Percentiles rank a stretch among this genome's conserved stretches.
Evolutionary conservation across 495 filamentous ascomycete species (phyloP).

Genomic region (Aspergillus sclerotiicarbonarius): DNA sequence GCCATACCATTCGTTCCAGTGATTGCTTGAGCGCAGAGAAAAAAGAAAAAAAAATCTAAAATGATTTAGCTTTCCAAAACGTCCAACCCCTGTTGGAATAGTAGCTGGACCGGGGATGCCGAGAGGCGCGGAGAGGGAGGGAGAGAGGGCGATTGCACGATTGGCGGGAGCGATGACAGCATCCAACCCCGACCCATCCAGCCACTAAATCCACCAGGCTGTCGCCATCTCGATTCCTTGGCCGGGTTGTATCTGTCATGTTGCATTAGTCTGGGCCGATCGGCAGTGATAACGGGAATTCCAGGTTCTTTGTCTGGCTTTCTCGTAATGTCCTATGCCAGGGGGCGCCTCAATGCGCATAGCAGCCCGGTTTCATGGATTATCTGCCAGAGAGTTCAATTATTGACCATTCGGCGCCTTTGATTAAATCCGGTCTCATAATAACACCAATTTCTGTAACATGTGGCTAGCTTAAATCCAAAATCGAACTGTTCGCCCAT

Average conservation of each 20-base stretch:
- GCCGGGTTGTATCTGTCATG: background rate
- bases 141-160: conserved; percentile 1
- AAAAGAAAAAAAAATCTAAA: background rate
- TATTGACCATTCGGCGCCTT: no score
- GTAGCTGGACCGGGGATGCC: background rate
- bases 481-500: no score
- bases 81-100: no score
- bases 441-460: no score
- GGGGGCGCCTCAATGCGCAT: background rate
- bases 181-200: background rate
- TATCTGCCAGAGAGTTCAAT: no score
- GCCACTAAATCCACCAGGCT: background rate
- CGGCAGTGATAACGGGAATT: background rate
- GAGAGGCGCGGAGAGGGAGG: background rate
- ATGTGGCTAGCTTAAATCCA: no score
- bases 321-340: background rate
- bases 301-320: background rate
- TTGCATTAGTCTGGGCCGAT: background rate
- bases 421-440: no score
- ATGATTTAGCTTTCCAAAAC: background rate
- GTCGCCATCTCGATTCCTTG: background rate
- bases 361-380: no score
- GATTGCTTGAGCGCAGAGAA: background rate
- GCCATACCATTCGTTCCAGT: background rate
- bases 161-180: conserved; percentile 1